phyloP scores from a whole-genome alignment of 2,329 filamentous ascomycete species.

The Tolypocladium guangdongense region DNA sequence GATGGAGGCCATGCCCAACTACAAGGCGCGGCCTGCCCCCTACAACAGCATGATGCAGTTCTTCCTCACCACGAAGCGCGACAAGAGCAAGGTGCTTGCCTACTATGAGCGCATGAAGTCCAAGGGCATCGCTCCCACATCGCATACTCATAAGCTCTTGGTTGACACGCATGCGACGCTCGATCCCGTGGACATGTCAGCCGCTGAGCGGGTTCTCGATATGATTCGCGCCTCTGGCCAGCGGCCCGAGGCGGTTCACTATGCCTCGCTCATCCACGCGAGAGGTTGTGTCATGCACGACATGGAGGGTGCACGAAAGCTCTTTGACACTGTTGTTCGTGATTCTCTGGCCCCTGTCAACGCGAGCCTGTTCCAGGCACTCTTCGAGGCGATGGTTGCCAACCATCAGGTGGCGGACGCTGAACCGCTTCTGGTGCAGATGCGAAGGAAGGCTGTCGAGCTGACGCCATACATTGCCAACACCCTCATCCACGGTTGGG shows the following conservation, averaged over 20 bases:
- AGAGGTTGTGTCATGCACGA: slow-evolving; percentile 92
- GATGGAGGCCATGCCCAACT: slow-evolving; percentile 98
- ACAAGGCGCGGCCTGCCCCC: slow-evolving; percentile 91
- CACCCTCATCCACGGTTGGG: slow-evolving; percentile 95
- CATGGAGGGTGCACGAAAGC: slow-evolving; percentile 66
- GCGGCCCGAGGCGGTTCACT: slow-evolving; percentile 83
- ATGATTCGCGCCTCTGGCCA: slow-evolving; percentile 66
- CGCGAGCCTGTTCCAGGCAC: slow-evolving; percentile 84
- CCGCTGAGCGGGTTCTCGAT: slow-evolving; percentile 73
- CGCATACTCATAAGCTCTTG: slow-evolving; percentile 94
- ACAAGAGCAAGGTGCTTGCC: slow-evolving; percentile 82
- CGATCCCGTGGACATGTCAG: slow-evolving; percentile 79
- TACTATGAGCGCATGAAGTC: slow-evolving; percentile 94
- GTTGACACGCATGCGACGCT: slow-evolving; percentile 92
- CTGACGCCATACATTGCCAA: slow-evolving; percentile 98
- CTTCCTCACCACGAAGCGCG: slow-evolving; percentile 94
- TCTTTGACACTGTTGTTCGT: slow-evolving; percentile 72
- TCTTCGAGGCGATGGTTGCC: slow-evolving; percentile 96
- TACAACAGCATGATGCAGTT: slow-evolving; percentile 99
- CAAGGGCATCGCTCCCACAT: slow-evolving; percentile 78
- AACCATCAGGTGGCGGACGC: slow-evolving; percentile 77
- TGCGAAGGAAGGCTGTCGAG: slow-evolving; percentile 63
- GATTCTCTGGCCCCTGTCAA: slow-evolving; percentile 59
- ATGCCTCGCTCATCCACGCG: slow-evolving; percentile 89
- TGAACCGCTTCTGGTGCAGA: slow-evolving; percentile 61